Evolutionary conservation across 164 flowering plant genomes (phyloP).

Genomic region (Stephania cephalantha): DNA sequence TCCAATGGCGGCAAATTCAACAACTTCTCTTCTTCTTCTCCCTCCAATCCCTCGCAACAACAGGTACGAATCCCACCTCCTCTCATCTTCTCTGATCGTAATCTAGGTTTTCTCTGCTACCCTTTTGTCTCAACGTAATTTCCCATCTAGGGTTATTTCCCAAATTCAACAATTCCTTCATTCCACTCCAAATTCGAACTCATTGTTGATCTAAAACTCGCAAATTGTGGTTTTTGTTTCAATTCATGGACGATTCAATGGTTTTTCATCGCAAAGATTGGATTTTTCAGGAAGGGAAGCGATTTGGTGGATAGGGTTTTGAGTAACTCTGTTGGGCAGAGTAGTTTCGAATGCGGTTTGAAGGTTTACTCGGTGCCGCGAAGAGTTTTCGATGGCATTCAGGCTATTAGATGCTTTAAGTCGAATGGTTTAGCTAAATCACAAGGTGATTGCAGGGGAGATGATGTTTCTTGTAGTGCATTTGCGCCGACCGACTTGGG

Average conservation of each 20-base stretch:
- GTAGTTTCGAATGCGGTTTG: not conserved
- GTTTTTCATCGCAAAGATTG: not conserved
- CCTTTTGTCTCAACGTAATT: no score
- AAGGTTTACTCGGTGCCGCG: slow-evolving; percentile 14
- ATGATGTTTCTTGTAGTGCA: slow-evolving; percentile 2
- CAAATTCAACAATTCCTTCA: no score
- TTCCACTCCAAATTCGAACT: no score
- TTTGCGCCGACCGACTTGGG: slow-evolving; percentile 2
- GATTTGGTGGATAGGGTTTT: not conserved
- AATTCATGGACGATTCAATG: no score
- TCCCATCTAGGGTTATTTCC: no score
- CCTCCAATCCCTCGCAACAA: not conserved
- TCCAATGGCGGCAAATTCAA: slow-evolving; percentile 10
- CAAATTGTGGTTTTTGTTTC: not conserved
- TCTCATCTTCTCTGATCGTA: not conserved
- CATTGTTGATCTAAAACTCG: no score
- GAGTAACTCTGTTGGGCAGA: not conserved
- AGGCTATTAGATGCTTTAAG: slow-evolving; percentile 12
- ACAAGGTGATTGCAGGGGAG: not conserved
- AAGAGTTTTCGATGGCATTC: not conserved
- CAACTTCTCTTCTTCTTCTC: slow-evolving; percentile 12
- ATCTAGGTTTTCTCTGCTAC: not conserved
- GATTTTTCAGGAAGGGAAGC: slow-evolving; percentile 8
- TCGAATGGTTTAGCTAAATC: slow-evolving; percentile 7
- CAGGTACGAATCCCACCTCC: slow-evolving; percentile 5